Conservation (phyloP, 108 stramenopile genomes). For the Discostella stelligeroides region DNA sequence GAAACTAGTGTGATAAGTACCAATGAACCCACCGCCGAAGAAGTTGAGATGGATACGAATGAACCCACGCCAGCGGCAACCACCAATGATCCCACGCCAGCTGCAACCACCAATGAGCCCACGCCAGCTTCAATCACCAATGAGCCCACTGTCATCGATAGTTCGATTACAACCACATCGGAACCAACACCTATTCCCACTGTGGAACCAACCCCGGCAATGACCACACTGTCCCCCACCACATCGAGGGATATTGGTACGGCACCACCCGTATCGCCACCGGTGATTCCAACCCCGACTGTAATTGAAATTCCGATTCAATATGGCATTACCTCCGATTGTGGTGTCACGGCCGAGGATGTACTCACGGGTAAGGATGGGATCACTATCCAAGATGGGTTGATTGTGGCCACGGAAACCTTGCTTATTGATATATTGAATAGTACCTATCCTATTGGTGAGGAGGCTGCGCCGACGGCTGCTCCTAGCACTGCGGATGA, state of each 20-base stretch:
- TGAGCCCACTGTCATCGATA: too few species aligned
- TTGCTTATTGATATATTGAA: slow-evolving; percentile 38
- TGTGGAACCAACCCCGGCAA: not conserved
- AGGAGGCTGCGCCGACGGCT: not conserved
- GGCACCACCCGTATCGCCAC: not conserved
- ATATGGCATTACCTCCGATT: slow-evolving; percentile 32
- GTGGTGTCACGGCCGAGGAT: slow-evolving; percentile 41
- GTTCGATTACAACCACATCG: too few species aligned
- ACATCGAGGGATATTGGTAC: not conserved
- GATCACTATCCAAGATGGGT: slow-evolving; percentile 31
- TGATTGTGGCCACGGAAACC: slow-evolving; percentile 22
- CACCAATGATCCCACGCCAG: too few species aligned
- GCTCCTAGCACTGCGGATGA: not conserved
- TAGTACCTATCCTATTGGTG: slow-evolving; percentile 30
- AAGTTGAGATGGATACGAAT: not conserved
- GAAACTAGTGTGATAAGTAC: too few species aligned
- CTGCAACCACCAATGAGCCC: too few species aligned
- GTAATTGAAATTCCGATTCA: not conserved
- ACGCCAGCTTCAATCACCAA: too few species aligned
- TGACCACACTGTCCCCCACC: not conserved
- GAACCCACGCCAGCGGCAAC: not conserved
- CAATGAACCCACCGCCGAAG: too few species aligned
- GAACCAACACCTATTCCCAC: too few species aligned
- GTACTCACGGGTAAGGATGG: slow-evolving; percentile 29
- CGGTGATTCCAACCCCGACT: not conserved